A percentile compares a stretch with the other conserved stretches of the same genome.
phyloP scores from a whole-genome alignment of 495 filamentous ascomycete genomes.

The Aspergillus sclerotiicarbonarius region DNA sequence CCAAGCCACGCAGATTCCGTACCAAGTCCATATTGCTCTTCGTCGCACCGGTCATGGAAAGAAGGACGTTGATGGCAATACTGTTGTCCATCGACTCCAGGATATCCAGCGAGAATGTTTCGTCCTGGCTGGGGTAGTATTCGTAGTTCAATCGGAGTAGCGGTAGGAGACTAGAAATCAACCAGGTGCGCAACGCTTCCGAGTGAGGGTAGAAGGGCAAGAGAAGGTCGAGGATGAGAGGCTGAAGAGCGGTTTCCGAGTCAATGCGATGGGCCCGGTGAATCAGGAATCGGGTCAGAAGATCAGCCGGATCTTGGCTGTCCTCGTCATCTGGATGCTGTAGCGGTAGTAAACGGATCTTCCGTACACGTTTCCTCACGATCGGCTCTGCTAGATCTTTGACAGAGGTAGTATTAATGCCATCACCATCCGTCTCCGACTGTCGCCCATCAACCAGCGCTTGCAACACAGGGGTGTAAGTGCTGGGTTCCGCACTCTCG shows the following conservation, averaged over 20 bases:
- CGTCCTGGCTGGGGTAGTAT: conserved; percentile 65
- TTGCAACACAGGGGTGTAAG: conserved; percentile 61
- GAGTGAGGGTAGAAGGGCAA: conserved; percentile 72
- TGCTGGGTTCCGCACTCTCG: conserved; percentile 64
- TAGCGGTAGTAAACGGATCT: conserved; percentile 66
- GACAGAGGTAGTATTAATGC: conserved; percentile 59
- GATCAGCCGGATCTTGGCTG: conserved; percentile 48
- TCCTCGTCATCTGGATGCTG: conserved; percentile 45
- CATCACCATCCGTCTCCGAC: conserved; percentile 21
- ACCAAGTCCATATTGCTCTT: conserved; percentile 49
- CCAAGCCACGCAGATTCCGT: conserved; percentile 69
- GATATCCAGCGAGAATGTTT: conserved; percentile 57
- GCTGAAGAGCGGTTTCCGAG: conserved; percentile 70
- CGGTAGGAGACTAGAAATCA: conserved; percentile 75
- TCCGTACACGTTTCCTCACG: conserved; percentile 67
- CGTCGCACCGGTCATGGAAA: conserved; percentile 59
- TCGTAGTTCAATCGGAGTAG: conserved; percentile 79
- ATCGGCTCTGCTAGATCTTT: conserved; percentile 60
- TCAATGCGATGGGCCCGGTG: conserved; percentile 76
- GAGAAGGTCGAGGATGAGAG: conserved; percentile 68
- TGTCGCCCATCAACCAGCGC: conserved; percentile 49
- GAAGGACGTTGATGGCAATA: conserved; percentile 62
- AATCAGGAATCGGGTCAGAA: conserved; percentile 68
- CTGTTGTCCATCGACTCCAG: conserved; percentile 55
- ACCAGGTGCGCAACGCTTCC: conserved; percentile 65